Percentiles rank a stretch among this genome's conserved stretches.
These are phyloP conservation scores for Xylariaceae sp. DNA, from an alignment of 2,329 filamentous ascomycete genomes.

Conservation along the genomic window DNA sequence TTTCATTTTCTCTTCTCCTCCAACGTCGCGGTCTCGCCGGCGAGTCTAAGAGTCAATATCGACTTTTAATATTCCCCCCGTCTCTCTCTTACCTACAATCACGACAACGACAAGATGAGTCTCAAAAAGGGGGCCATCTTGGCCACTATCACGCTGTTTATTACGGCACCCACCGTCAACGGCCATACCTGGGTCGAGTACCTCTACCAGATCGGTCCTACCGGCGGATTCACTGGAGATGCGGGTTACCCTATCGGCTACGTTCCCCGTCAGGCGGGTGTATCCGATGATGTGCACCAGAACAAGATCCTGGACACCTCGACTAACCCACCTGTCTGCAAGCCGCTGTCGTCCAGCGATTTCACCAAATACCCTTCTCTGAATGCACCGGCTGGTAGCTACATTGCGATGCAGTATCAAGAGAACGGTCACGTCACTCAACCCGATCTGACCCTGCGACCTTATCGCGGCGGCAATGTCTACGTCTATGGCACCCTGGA, in stretches of 20 bases:
- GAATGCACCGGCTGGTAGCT: conserved; percentile 52
- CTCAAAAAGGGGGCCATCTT: conserved; percentile 17
- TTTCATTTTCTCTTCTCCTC: background rate
- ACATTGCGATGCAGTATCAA: conserved; percentile 60
- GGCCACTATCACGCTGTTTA: conserved; percentile 25
- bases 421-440: conserved; percentile 73
- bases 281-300: conserved; percentile 53
- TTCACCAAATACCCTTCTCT: conserved; percentile 55
- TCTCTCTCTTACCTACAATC: background rate
- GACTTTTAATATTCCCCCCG: background rate
- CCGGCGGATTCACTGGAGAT: conserved; percentile 66
- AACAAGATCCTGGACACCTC: conserved; percentile 51
- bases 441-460: conserved; percentile 52
- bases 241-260: conserved; percentile 73
- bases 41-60: conserved; percentile 16
- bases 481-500: conserved; percentile 67
- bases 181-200: conserved; percentile 83
- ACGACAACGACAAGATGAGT: conserved; percentile 15
- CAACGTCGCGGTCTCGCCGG: conserved; percentile 21
- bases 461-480: conserved; percentile 60
- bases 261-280: conserved; percentile 51
- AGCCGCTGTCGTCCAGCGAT: conserved; percentile 53
- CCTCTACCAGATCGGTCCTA: conserved; percentile 62
- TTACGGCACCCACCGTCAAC: conserved; percentile 30
- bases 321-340: conserved; percentile 50